A percentile compares a stretch with the other conserved stretches of the same genome.
Conservation (phyloP, 495 filamentous ascomycete genomes). For the Rostrohypoxylon terebratum region DNA sequence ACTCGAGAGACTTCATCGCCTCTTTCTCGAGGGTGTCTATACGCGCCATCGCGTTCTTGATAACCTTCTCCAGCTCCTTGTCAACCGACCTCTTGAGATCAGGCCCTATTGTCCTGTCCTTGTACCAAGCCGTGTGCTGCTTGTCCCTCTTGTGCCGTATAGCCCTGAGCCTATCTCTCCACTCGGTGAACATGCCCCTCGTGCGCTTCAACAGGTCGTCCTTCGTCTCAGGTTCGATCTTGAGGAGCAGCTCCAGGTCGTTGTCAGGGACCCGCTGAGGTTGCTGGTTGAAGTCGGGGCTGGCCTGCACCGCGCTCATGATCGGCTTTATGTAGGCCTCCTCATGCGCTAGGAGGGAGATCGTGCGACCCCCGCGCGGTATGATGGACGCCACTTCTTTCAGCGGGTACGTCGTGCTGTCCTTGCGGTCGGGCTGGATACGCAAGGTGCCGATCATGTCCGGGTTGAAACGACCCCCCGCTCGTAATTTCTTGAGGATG, state of each 20-base stretch:
- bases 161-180: conserved; percentile 68
- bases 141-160: conserved; percentile 68
- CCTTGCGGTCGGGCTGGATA: conserved; percentile 63
- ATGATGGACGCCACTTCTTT: conserved; percentile 82
- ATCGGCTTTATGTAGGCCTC: conserved; percentile 76
- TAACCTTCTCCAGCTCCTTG: conserved; percentile 78
- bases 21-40: conserved; percentile 77
- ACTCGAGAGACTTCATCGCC: conserved; percentile 61
- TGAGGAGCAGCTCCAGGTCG: conserved; percentile 75
- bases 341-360: conserved; percentile 70
- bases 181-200: conserved; percentile 67
- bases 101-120: conserved; percentile 66
- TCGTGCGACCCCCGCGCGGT: conserved; percentile 71
- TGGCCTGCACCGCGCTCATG: conserved; percentile 74
- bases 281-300: conserved; percentile 73
- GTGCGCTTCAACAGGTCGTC: conserved; percentile 70
- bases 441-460: conserved; percentile 72
- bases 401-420: conserved; percentile 65
- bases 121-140: conserved; percentile 73
- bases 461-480: conserved; percentile 74
- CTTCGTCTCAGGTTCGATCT: conserved; percentile 71
- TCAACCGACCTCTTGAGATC: conserved; percentile 77
- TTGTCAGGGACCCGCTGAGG: conserved; percentile 77
- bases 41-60: conserved; percentile 74
- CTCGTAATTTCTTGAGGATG: conserved; percentile 70